Percentiles rank a stretch among this genome's conserved stretches.
These are phyloP conservation scores for Quercus engelmannii DNA, from an alignment of 306 rosid species.

Conservation along the genomic window DNA sequence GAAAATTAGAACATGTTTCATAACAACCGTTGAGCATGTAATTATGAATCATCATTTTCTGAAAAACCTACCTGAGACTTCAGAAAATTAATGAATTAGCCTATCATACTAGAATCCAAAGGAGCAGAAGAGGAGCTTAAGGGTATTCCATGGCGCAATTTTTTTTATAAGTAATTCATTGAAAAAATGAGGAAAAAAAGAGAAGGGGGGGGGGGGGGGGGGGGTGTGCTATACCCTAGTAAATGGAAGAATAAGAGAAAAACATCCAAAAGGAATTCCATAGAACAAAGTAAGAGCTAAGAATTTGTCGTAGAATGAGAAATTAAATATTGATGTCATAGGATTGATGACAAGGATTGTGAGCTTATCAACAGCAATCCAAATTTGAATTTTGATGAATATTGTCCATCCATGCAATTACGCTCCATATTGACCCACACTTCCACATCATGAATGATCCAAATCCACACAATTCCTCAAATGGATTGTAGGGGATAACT, in stretches of 20 bases:
- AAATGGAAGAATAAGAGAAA: background rate
- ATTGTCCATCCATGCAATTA: background rate
- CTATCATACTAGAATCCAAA: background rate
- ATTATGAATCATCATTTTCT: background rate
- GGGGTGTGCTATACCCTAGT: background rate
- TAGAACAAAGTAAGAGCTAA: background rate
- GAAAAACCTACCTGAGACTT: background rate
- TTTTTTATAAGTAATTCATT: background rate
- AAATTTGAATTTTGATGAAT: background rate
- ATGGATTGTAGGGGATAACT: background rate
- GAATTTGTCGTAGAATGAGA: slow-evolving; percentile 1
- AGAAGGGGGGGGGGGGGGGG: no score
- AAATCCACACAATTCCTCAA: background rate
- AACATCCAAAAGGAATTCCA: background rate
- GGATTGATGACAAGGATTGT: background rate
- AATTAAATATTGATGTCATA: background rate
- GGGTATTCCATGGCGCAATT: background rate
- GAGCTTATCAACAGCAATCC: background rate
- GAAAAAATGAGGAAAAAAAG: background rate
- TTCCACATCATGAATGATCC: background rate
- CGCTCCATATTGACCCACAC: background rate
- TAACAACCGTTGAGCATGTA: background rate
- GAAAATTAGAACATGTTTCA: slow-evolving; percentile 3
- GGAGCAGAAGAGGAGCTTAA: background rate
- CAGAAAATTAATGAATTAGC: background rate